Base-by-base conservation (phyloP, 768 basidiomycete species). In the Trametes sanguinea region DNA sequence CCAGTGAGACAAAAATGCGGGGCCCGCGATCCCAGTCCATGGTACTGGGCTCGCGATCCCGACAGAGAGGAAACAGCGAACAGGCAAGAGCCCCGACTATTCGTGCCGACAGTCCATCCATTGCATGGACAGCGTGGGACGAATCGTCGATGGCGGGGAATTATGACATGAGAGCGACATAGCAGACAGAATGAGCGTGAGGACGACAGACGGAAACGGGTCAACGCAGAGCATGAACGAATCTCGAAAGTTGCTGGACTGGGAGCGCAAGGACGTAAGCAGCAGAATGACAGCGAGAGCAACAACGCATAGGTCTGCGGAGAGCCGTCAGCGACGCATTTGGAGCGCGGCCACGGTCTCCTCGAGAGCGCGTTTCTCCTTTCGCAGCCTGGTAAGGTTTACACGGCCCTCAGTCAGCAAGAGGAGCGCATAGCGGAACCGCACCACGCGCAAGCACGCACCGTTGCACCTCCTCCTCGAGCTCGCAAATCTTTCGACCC, bases 1-100 rank as follows among this genome's bases (percentile, higher is more conserved):
- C 33, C 42, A 37, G 45, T 52, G 40, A 45, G 46, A 37, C 40
- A 47, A 54, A 51, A 22, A 35, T 7, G 16, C 51, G 51, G 61
- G 51, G 50, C 43, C 55, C 55, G 57, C 33, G 53, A 11, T 11
- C 62, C 62, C 29, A 46, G 47, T 39, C 62, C 62, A 22, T 5
- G 62, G 62, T 35, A 37, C 40, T 13, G 62, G 62, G 40, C 6
- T 5, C 39, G 16, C 37, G 13, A 35, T 32, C 54, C 63, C 61
- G 63, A 60, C 42, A 43, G 50, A 46, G 35, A 64, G 63, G 63
- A 64, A 64, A 56, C 63, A 55, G 54, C 54, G 54, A 60, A 60
- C 14, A 64, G 59, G 63, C 58, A 64, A 64, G 50, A 55, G 55
- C 52, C 40, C 51, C 54, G 58, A 64, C 58, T 64, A 64, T 60